Conservation (phyloP, 257 asterid species). For the Jaltomata sinuosa region DNA sequence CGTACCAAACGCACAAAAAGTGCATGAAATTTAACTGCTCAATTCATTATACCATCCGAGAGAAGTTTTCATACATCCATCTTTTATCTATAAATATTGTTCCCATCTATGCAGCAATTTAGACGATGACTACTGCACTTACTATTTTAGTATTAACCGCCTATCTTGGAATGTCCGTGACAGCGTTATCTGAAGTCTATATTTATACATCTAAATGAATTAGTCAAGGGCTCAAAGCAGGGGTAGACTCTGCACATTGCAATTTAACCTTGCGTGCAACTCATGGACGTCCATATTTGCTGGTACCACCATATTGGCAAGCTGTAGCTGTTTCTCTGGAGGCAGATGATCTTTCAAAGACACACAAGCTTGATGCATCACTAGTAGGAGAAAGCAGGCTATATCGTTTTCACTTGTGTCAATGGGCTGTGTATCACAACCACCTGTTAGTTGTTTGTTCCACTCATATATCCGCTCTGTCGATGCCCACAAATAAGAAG, state of each 20-base stretch:
- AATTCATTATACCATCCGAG: background rate
- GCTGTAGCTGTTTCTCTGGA: slow-evolving; percentile 52
- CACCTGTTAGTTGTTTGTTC: slow-evolving; percentile 12
- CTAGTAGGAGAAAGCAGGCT: slow-evolving; percentile 40
- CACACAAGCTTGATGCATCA: slow-evolving; percentile 51
- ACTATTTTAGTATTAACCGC: background rate
- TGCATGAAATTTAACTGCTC: background rate
- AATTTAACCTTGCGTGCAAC: background rate
- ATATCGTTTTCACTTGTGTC: slow-evolving; percentile 38
- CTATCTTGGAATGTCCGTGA: too few species aligned
- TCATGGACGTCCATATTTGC: background rate
- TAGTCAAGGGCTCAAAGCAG: background rate
- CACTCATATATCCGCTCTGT: slow-evolving; percentile 52
- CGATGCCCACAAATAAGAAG: slow-evolving; percentile 38
- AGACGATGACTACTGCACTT: background rate
- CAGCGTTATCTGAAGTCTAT: background rate
- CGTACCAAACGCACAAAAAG: background rate
- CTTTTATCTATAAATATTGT: background rate
- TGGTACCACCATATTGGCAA: slow-evolving; percentile 52
- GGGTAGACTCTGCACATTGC: background rate
- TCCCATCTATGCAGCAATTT: background rate
- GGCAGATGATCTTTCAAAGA: slow-evolving; percentile 49
- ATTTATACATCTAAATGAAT: background rate
- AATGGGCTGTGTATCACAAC: slow-evolving; percentile 31
- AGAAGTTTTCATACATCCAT: background rate